Percentiles rank a stretch among this genome's conserved stretches.
These are phyloP conservation scores for Telfairia occidentalis DNA, from an alignment of 331 rosid genomes.

Conservation along the genomic window DNA sequence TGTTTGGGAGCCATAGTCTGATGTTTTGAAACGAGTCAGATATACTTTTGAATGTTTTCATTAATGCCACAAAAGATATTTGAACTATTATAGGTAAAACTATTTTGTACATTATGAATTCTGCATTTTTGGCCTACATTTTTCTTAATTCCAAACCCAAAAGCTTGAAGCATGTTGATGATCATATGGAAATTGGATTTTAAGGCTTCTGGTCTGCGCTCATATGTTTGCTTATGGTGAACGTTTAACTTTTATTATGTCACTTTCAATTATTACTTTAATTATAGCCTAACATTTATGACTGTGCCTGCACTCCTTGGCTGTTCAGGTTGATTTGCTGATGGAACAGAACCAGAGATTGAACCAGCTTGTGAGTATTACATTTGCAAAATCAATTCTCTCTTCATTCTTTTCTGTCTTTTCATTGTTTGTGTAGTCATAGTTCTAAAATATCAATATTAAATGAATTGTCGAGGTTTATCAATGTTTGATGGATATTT, in stretches of 20 bases:
- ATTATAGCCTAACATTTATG: neutral
- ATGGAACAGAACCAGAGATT: neutral
- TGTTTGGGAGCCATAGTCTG: too few species aligned
- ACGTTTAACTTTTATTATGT: neutral
- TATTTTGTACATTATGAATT: neutral
- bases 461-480: too few species aligned
- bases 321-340: conserved; percentile 2
- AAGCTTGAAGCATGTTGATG: neutral
- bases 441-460: too few species aligned
- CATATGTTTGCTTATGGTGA: neutral
- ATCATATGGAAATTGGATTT: too few species aligned
- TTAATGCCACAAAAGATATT: neutral
- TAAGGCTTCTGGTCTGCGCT: too few species aligned
- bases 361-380: conserved; percentile 1
- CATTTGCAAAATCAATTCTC: neutral
- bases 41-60: neutral
- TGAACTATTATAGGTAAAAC: neutral
- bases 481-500: too few species aligned
- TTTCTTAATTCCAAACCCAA: neutral
- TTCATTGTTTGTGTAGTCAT: neutral
- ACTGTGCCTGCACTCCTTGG: neutral
- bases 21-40: too few species aligned
- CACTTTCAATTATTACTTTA: neutral
- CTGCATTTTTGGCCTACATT: neutral
- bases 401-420: neutral